phyloP scores from a whole-genome alignment of 78 protist species.

The Dictyostelium brefeldianum region DNA sequence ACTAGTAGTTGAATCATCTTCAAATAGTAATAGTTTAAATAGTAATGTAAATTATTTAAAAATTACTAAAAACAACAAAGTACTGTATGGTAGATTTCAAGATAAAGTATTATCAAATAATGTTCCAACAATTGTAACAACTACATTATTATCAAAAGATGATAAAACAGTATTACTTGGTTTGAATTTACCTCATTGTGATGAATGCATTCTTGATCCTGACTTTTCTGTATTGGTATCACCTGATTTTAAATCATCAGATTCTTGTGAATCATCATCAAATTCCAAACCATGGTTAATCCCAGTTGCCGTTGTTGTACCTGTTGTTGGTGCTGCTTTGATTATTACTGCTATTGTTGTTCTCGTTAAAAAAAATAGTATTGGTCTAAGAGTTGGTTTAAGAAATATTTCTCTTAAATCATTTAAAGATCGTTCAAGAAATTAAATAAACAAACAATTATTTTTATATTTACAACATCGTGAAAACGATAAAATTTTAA shows the following conservation, averaged over 20 bases:
- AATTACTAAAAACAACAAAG: not conserved
- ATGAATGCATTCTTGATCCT: constrained; percentile 1
- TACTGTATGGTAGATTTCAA: not conserved
- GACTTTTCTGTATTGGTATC: not conserved
- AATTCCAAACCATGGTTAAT: not conserved
- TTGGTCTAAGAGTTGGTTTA: not conserved
- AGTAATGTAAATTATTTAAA: constrained; percentile 8
- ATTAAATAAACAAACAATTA: not conserved
- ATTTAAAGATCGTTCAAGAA: not conserved
- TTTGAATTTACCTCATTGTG: constrained; percentile 10
- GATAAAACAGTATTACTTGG: not conserved
- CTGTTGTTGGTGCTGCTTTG: not conserved
- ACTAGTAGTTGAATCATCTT: not conserved
- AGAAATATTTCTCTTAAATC: constrained; percentile 5
- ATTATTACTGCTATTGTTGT: not conserved
- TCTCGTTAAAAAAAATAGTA: not conserved
- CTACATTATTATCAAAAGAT: not conserved
- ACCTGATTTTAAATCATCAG: not conserved
- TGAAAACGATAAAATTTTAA: too few species aligned
- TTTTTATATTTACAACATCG: too few species aligned
- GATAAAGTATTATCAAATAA: constrained; percentile 1
- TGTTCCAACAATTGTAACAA: not conserved
- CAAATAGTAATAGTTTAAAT: not conserved
- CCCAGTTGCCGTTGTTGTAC: constrained; percentile 4
- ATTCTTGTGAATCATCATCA: not conserved